Conservation (phyloP, 257 asterid species). For the Haberlea rhodopensis region DNA sequence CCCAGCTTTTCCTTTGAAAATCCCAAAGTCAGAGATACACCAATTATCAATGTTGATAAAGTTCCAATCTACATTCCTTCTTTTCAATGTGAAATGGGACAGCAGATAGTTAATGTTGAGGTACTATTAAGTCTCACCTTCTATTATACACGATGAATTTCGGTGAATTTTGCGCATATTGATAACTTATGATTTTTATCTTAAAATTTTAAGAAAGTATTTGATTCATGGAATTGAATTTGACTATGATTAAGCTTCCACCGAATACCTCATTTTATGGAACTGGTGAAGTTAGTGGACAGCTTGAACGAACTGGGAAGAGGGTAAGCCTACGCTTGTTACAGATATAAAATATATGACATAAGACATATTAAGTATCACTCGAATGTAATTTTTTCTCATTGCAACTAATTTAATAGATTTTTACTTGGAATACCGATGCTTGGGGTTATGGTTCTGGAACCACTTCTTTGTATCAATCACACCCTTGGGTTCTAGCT, state of each 20-base stretch:
- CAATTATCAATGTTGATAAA: constrained; percentile 37
- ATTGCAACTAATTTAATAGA: constrained; percentile 34
- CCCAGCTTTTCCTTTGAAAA: constrained; percentile 76
- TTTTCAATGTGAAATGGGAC: constrained; percentile 58
- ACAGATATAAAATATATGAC: neutral
- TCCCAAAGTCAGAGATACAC: constrained; percentile 67
- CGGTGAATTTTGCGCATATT: neutral
- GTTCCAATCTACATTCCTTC: constrained; percentile 65
- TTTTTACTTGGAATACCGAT: constrained; percentile 91
- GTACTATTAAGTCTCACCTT: constrained; percentile 33
- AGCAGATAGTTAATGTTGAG: constrained; percentile 68
- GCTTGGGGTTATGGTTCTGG: constrained; percentile 96
- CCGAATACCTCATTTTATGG: constrained; percentile 84
- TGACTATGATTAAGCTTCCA: constrained; percentile 58
- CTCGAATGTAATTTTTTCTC: neutral
- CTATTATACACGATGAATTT: neutral
- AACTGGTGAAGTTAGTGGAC: constrained; percentile 92
- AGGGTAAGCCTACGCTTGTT: constrained; percentile 48
- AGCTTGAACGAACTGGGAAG: constrained; percentile 89
- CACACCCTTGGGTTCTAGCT: constrained; percentile 94
- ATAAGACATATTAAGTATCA: neutral
- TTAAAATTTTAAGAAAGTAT: neutral
- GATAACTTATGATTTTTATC: constrained; percentile 1
- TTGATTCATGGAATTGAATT: constrained; percentile 24
- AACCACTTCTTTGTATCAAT: constrained; percentile 93